Conservation (phyloP, 352 stramenopile genomes). For the Phytophthora pseudosyringae region DNA sequence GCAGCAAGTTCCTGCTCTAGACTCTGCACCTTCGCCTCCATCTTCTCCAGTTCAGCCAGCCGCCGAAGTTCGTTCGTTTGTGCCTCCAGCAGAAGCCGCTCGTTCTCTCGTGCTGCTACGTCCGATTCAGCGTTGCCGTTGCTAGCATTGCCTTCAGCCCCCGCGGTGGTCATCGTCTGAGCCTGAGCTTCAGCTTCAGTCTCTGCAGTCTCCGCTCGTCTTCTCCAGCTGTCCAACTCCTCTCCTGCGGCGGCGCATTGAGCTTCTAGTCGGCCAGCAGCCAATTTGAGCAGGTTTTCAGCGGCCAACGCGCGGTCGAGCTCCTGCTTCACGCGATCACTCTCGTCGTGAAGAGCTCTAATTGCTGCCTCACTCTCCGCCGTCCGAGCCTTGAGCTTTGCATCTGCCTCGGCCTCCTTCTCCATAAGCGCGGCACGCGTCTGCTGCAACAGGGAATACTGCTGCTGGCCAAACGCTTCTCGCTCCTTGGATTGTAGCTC, state of each 20-base stretch:
- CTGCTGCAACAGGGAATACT: constrained; percentile 65
- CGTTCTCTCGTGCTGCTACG: constrained; percentile 41
- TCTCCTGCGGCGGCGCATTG: constrained; percentile 45
- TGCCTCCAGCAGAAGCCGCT: constrained; percentile 66
- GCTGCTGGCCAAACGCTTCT: constrained; percentile 54
- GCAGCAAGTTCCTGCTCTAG: constrained; percentile 53
- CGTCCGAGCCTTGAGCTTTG: constrained; percentile 48
- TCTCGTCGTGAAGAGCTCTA: constrained; percentile 45
- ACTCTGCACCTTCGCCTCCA: constrained; percentile 65
- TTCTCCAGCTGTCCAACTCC: constrained; percentile 49
- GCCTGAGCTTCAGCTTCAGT: constrained; percentile 24
- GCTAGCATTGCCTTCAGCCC: constrained; percentile 15
- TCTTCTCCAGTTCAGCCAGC: constrained; percentile 71
- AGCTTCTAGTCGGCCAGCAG: constrained; percentile 37
- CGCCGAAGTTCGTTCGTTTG: constrained; percentile 79
- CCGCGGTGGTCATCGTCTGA: not conserved
- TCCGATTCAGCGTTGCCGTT: constrained; percentile 23
- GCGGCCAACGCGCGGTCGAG: constrained; percentile 45
- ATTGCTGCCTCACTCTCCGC: constrained; percentile 38
- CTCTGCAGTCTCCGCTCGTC: constrained; percentile 40
- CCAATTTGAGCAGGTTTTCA: constrained; percentile 42
- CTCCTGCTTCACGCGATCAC: constrained; percentile 45
- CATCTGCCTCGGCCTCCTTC: constrained; percentile 55
- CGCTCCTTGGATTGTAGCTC: constrained; percentile 75
- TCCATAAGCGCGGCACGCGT: constrained; percentile 47